These are phyloP conservation scores for Yamadazyma endophytica DNA, from an alignment of 805 yeast species.

Conservation along the genomic window DNA sequence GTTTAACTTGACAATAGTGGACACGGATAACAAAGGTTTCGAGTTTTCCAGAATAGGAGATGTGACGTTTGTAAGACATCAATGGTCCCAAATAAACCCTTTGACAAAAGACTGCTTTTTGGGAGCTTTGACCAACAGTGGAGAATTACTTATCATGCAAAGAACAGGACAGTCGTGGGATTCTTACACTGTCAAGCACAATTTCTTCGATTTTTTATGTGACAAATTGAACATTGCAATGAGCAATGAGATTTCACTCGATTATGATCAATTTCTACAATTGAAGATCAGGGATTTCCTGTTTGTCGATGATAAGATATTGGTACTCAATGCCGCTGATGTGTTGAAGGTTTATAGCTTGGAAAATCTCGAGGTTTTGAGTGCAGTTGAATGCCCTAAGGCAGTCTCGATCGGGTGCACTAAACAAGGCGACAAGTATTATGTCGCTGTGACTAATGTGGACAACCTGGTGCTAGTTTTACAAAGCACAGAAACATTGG, in stretches of 20 bases:
- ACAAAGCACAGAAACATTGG: neutral
- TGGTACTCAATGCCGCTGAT: constrained; percentile 1
- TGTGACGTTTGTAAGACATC: constrained; percentile 28
- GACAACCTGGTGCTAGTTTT: too few relatives aligned
- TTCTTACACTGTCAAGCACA: constrained; percentile 20
- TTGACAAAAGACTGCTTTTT: constrained; percentile 24
- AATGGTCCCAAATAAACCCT: constrained; percentile 26
- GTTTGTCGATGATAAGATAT: constrained; percentile 10
- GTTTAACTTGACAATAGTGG: constrained; percentile 20
- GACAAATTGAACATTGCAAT: constrained; percentile 16
- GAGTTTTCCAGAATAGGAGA: constrained; percentile 28
- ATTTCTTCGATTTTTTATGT: constrained; percentile 23
- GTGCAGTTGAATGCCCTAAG: too few relatives aligned
- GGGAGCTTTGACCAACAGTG: constrained; percentile 34
- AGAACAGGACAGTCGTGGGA: constrained; percentile 20
- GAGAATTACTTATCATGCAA: constrained; percentile 30
- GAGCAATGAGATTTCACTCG: constrained; percentile 14
- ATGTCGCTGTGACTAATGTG: too few relatives aligned
- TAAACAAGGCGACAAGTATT: too few relatives aligned
- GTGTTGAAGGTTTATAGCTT: neutral
- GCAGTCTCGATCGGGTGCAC: too few relatives aligned
- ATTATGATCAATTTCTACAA: constrained; percentile 15
- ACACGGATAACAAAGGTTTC: constrained; percentile 24
- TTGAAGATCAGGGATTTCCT: constrained; percentile 25
- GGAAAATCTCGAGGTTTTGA: too few relatives aligned